Evolutionary conservation across 768 basidiomycete genomes (phyloP).

Genomic region (Hypsizygus marmoreus): DNA sequence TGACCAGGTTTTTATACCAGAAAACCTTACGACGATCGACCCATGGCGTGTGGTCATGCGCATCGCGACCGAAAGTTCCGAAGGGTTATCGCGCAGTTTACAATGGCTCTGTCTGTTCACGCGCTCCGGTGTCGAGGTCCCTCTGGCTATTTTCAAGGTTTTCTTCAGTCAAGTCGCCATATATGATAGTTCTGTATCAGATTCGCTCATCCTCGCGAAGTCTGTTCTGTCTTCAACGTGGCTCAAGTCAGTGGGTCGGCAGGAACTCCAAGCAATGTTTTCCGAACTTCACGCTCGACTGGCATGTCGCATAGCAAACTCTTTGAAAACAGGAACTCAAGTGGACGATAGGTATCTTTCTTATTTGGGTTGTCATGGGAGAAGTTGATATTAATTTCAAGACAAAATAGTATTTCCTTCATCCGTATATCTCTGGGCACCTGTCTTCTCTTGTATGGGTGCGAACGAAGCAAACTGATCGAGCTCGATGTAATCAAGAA

Average conservation of each 20-base stretch:
- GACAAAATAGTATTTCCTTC: constrained; percentile 45
- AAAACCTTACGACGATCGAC: constrained; percentile 40
- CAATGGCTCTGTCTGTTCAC: constrained; percentile 64
- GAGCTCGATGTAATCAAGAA: constrained; percentile 48
- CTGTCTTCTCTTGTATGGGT: constrained; percentile 69
- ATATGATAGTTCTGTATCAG: constrained; percentile 40
- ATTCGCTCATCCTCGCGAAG: constrained; percentile 53
- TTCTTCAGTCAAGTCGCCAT: constrained; percentile 43
- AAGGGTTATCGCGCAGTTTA: constrained; percentile 49
- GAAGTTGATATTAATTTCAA: too few species aligned
- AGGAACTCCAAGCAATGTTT: constrained; percentile 56
- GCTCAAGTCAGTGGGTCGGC: constrained; percentile 59
- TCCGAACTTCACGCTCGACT: constrained; percentile 50
- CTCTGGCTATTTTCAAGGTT: constrained; percentile 49
- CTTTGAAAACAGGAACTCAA: constrained; percentile 31
- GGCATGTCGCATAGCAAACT: constrained; percentile 37
- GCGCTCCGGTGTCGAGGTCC: constrained; percentile 65
- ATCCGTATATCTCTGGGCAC: constrained; percentile 62
- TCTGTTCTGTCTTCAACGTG: constrained; percentile 59
- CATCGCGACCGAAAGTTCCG: constrained; percentile 40
- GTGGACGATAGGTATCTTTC: constrained; percentile 43
- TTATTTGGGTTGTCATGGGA: too few species aligned
- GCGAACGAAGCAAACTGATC: constrained; percentile 50
- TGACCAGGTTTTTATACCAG: constrained; percentile 29
- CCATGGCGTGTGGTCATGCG: constrained; percentile 56